Base-by-base conservation (phyloP, 371 early-diverging fungal species). In the Mortierella polycephala region DNA sequence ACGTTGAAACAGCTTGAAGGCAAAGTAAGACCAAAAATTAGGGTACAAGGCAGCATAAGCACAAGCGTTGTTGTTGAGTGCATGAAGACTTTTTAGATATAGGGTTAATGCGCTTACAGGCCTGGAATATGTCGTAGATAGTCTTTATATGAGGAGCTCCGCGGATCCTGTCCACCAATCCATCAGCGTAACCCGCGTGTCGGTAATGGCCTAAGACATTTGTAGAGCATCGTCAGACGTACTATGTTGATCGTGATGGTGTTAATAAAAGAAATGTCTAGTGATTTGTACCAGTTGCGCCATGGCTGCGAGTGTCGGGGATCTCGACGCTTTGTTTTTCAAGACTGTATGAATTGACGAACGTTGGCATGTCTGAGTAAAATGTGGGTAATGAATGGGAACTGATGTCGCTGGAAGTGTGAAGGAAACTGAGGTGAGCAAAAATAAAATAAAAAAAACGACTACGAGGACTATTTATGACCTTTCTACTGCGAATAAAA, bases 271-370 rank as follows among this genome's bases (percentile, higher is more conserved):
- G n/a, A n/a, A n/a, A n/a, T n/a, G n/a, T n/a, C n/a, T n/a, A n/a
- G n/a, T n/a, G n/a, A n/a, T n/a, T n/a, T n/a, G n/a, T 70, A 74
- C 81, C 81, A 6, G 81, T 80, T 20, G 69, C 70, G 23, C 74
- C 74, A 12, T 66, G 67, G 14, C 64, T 49, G 10, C 60, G 59
- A 2, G 81, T 73, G 5, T 71, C 74, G 5, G 74, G 70, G n/a
- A 74, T 23, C 62, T 66, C 67, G 59, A 67, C 54, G 60, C 64
- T 58, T 54, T 67, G 67, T 14, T 47, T 42, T 18, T 67, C 52
- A 30, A 66, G 62, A 58, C 66, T 46, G 37, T 20, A 52, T n/a
- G n/a, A n/a, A 10, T 41, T 50, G n/a, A 13, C 40, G 40, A 72
- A 72, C 6, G 18, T 45, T 13, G 65, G 65, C 73, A 72, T 72